Evolutionary conservation across 352 stramenopile genomes (phyloP).

Genomic region (Pythium biforme): DNA sequence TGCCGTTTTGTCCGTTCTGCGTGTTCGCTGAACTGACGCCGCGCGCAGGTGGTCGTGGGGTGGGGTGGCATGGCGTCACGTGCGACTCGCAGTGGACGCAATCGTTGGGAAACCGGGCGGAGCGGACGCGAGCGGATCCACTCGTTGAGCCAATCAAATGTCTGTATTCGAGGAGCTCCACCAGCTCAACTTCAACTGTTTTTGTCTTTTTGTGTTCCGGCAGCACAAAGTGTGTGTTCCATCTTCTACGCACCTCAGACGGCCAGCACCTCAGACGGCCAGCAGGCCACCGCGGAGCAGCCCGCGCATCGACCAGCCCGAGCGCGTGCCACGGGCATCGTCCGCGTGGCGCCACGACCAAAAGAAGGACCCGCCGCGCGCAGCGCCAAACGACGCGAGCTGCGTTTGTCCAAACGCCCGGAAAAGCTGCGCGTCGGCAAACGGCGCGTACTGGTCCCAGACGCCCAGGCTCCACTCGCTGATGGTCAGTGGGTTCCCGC

Average conservation of each 20-base stretch:
- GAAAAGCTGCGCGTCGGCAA: conserved; percentile 9
- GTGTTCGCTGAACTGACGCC: not conserved
- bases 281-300: conserved; percentile 19
- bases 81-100: not conserved
- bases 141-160: conserved; percentile 23
- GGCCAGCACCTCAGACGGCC: not conserved
- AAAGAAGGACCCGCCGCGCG: conserved; percentile 25
- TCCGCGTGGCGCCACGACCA: conserved; percentile 37
- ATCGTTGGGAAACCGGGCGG: not conserved
- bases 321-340: conserved; percentile 22
- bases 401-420: conserved; percentile 21
- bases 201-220: too few relatives aligned
- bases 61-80: not conserved
- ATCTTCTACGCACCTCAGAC: not conserved
- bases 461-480: conserved; percentile 35
- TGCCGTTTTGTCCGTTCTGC: not conserved
- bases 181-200: not conserved
- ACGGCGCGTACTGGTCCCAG: conserved; percentile 21
- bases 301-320: conserved; percentile 31
- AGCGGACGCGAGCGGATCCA: conserved; percentile 8
- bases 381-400: conserved; percentile 18
- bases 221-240: too few relatives aligned
- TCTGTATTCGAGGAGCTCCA: conserved; percentile 7
- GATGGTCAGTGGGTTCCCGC: conserved; percentile 29
- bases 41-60: too few relatives aligned